phyloP scores from a whole-genome alignment of 495 filamentous ascomycete species.

The Lineolata rhizophorae region DNA sequence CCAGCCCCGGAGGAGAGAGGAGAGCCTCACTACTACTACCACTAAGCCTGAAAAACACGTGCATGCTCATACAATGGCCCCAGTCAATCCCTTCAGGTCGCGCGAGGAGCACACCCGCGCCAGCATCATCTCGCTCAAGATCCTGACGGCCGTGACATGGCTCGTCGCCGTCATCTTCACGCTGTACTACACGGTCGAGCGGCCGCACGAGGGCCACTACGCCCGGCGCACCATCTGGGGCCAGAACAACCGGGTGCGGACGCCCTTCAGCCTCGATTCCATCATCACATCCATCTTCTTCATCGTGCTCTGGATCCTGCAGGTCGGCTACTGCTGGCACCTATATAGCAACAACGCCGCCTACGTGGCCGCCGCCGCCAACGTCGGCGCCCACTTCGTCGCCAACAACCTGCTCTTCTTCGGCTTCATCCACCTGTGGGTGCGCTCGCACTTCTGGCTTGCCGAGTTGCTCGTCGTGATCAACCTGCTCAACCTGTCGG shows the following conservation, averaged over 20 bases:
- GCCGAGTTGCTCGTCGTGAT: constrained; percentile 52
- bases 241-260: constrained; percentile 38
- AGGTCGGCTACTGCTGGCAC: constrained; percentile 51
- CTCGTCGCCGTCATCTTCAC: constrained; percentile 41
- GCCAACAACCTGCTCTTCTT: constrained; percentile 62
- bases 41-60: too few relatives aligned
- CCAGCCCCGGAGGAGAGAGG: too few relatives aligned
- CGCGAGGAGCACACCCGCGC: constrained; percentile 8
- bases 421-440: constrained; percentile 63
- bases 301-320: constrained; percentile 52
- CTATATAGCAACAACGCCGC: constrained; percentile 44
- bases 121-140: constrained; percentile 31
- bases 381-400: constrained; percentile 68
- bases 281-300: constrained; percentile 59
- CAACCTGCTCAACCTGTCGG: constrained; percentile 58
- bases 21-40: too few relatives aligned
- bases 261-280: constrained; percentile 54
- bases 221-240: constrained; percentile 34
- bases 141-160: constrained; percentile 51
- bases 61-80: too few relatives aligned
- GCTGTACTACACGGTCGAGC: constrained; percentile 44
- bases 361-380: constrained; percentile 42
- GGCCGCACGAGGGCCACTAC: constrained; percentile 33
- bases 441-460: constrained; percentile 44
- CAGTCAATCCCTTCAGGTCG: constrained; percentile 16